Evolutionary conservation across 176 grass and related monocot species (phyloP), one percentile per base, ranked within the genome.

Genomic region (Avena eriantha): DNA sequence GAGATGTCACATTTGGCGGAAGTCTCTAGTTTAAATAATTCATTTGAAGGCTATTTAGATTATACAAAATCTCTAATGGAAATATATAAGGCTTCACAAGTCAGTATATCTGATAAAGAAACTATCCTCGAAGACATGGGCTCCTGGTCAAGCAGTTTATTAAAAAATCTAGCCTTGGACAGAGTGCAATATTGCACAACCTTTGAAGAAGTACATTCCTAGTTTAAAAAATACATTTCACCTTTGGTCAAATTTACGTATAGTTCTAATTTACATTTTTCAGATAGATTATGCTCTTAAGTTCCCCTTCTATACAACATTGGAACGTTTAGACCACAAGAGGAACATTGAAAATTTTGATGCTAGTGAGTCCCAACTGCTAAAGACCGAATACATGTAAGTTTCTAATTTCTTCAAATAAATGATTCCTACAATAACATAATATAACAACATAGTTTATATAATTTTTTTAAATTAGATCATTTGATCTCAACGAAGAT

Each of bases 41-140:
- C 94, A 86, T 41, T 89, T 78, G 69, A 93, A 91, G 94, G 91
- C 54, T 80, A 96, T 82, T 26, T 96, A 36, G 84, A 85, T 90
- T 87, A 96, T 82, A 86, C 87, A 51, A 86, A 85, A 76, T 85
- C 89, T 29, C 9, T 91, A 77, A 13, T 96, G 67, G 91, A 96
- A 88, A 54, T 96, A 63, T 90, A 96, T 74, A 92, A 81, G 79
- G 79, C 90, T 56, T 93, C 94, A 88, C 84, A 92, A 90, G 80
- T 89, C 18, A 89, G 77, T 81, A 65, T 93, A 84, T 86, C 39
- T 35, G 79, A 65, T 69, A 72, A 89, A 73, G 92, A 97, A 50
- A 33, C 76, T 5, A 34, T 92, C 85, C 83, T 97, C 58, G 85
- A 97, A 61, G 87, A 79, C 64, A 58, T 97, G 72, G 80, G 73